Conservation (phyloP, 345 rosid species). For the Eucalyptus pumila region DNA sequence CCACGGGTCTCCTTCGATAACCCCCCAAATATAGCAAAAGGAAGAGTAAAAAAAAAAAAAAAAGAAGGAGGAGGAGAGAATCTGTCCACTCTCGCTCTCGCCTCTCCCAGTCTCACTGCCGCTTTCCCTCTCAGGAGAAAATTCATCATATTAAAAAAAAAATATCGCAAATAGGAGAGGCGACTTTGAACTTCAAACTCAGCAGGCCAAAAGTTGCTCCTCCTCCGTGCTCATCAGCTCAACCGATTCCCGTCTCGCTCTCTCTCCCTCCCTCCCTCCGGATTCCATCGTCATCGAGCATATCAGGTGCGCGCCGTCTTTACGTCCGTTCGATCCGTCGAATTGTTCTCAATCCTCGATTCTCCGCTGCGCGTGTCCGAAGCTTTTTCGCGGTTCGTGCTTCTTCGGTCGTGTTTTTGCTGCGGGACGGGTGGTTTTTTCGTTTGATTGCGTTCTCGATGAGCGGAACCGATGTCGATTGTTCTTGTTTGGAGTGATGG, state of each 20-base stretch:
- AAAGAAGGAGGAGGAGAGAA: neutral
- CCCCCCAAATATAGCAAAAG: neutral
- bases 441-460: neutral
- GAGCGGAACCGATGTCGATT: neutral
- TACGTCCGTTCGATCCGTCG: neutral
- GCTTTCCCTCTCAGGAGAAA: neutral
- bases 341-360: neutral
- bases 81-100: neutral
- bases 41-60: neutral
- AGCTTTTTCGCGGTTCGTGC: neutral
- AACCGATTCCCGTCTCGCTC: neutral
- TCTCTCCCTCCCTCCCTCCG: neutral
- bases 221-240: neutral
- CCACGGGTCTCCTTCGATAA: neutral
- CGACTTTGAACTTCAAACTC: neutral
- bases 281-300: neutral
- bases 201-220: neutral
- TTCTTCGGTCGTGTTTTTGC: neutral
- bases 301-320: neutral
- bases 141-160: neutral
- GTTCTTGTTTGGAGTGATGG: neutral
- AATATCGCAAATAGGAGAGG: neutral
- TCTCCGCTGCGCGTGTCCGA: neutral
- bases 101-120: neutral
- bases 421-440: neutral